Evolutionary conservation across 2,329 filamentous ascomycete species (phyloP).

Genomic region (Diplodia mutila): DNA sequence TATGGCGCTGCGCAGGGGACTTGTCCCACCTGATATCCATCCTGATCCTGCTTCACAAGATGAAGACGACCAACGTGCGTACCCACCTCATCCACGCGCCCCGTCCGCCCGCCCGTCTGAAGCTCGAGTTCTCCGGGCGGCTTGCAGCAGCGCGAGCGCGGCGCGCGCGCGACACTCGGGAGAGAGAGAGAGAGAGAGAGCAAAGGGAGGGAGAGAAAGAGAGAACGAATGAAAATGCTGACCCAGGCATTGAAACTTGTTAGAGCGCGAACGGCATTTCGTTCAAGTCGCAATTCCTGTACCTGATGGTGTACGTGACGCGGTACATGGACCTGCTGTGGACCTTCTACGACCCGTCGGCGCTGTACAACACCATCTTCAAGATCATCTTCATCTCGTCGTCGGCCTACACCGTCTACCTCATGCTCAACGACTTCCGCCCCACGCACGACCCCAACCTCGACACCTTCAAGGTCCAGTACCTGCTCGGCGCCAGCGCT

Average conservation of each 20-base stretch:
- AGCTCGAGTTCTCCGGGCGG: background rate
- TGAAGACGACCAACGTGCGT: conserved; percentile 81
- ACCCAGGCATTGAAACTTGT: conserved; percentile 26
- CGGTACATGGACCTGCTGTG: conserved; percentile 91
- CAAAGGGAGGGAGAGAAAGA: background rate
- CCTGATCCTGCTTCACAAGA: conserved; percentile 94
- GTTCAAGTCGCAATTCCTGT: conserved; percentile 97
- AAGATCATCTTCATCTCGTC: conserved; percentile 93
- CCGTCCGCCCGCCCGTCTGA: background rate
- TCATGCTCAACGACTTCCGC: conserved; percentile 97
- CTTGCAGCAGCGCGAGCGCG: background rate
- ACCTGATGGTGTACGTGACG: conserved; percentile 90
- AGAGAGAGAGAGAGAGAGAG: background rate
- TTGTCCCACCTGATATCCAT: conserved; percentile 95
- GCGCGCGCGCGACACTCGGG: background rate
- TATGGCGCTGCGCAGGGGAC: conserved; percentile 65
- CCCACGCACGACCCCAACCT: conserved; percentile 96
- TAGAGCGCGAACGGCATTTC: conserved; percentile 97
- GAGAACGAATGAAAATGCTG: background rate
- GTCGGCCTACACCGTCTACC: conserved; percentile 92
- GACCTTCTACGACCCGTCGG: conserved; percentile 70
- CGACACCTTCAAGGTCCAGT: conserved; percentile 97
- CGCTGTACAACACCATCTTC: conserved; percentile 88
- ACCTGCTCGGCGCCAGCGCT: conserved; percentile 80
- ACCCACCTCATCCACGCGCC: background rate